Evolutionary conservation across 768 basidiomycete species (phyloP).

Genomic region (Trametes punicea): DNA sequence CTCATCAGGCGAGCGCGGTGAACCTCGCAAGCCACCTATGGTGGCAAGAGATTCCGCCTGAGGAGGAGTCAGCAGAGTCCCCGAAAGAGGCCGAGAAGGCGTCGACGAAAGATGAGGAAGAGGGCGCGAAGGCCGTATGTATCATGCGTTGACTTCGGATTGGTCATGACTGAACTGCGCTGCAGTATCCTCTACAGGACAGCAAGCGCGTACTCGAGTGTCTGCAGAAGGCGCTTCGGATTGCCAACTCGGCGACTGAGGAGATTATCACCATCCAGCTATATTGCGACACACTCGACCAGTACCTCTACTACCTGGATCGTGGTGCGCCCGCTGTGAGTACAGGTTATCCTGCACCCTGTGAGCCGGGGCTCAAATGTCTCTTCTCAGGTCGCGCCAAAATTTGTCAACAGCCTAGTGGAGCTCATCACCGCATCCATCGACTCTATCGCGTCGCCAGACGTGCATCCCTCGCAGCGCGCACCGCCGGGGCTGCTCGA

Average conservation of each 20-base stretch:
- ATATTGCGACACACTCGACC: conserved; percentile 94
- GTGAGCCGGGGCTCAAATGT: background rate
- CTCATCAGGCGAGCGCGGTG: conserved; percentile 94
- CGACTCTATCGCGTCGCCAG: conserved; percentile 83
- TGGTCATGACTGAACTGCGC: background rate
- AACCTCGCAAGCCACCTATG: conserved; percentile 94
- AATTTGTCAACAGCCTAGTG: conserved; percentile 94
- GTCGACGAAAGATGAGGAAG: conserved; percentile 41
- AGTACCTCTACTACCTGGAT: conserved; percentile 95
- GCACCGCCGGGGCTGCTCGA: conserved; percentile 89
- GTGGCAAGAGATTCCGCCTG: conserved; percentile 82
- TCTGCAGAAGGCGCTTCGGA: conserved; percentile 92
- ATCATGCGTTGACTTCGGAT: background rate
- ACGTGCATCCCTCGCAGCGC: conserved; percentile 84
- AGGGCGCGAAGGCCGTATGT: conserved; percentile 36
- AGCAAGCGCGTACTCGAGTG: conserved; percentile 98
- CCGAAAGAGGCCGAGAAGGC: conserved; percentile 32
- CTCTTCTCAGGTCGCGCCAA: conserved; percentile 71
- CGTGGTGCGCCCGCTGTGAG: conserved; percentile 87
- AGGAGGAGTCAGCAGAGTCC: conserved; percentile 39
- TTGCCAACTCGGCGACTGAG: conserved; percentile 94
- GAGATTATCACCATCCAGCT: conserved; percentile 96
- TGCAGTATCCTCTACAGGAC: conserved; percentile 82
- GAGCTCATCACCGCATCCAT: conserved; percentile 94
- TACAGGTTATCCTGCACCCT: conserved; percentile 6